These are phyloP conservation scores for Rhinocladiella similis DNA, from an alignment of 2,329 filamentous ascomycete species.

Conservation along the genomic window DNA sequence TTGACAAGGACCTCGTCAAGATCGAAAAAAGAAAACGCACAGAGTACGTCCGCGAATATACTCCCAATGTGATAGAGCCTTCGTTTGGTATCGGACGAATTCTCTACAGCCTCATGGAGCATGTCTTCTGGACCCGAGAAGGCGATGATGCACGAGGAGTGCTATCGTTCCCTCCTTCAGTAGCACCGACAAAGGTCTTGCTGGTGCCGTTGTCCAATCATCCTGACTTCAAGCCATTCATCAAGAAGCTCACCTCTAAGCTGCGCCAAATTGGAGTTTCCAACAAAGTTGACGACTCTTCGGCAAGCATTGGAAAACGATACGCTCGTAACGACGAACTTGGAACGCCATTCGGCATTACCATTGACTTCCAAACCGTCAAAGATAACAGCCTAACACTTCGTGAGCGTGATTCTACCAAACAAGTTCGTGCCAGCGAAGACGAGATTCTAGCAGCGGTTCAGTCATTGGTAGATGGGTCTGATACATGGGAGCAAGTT, in stretches of 20 bases:
- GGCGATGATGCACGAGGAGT: constrained; percentile 82
- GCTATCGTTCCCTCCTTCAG: constrained; percentile 70
- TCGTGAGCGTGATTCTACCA: constrained; percentile 85
- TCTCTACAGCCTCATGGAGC: constrained; percentile 88
- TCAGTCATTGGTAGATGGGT: constrained; percentile 61
- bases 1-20: constrained; percentile 75
- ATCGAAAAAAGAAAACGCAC: constrained; percentile 81
- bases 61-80: constrained; percentile 93
- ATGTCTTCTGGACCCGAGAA: constrained; percentile 89
- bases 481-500: constrained; percentile 69
- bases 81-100: constrained; percentile 97
- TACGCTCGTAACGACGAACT: constrained; percentile 95
- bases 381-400: constrained; percentile 85
- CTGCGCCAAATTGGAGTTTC: constrained; percentile 76
- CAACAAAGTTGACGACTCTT: constrained; percentile 85
- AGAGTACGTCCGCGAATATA: constrained; percentile 86
- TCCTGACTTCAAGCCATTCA: constrained; percentile 74
- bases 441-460: constrained; percentile 77
- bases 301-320: constrained; percentile 89
- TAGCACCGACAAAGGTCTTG: constrained; percentile 94
- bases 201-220: constrained; percentile 86
- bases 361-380: constrained; percentile 92
- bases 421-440: constrained; percentile 82
- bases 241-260: constrained; percentile 70
- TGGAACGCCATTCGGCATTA: constrained; percentile 90